Percentiles rank a stretch among this genome's conserved stretches.
These are phyloP conservation scores for Hansfordia pulvinata DNA, from an alignment of 2,329 filamentous ascomycete species.

Conservation along the genomic window DNA sequence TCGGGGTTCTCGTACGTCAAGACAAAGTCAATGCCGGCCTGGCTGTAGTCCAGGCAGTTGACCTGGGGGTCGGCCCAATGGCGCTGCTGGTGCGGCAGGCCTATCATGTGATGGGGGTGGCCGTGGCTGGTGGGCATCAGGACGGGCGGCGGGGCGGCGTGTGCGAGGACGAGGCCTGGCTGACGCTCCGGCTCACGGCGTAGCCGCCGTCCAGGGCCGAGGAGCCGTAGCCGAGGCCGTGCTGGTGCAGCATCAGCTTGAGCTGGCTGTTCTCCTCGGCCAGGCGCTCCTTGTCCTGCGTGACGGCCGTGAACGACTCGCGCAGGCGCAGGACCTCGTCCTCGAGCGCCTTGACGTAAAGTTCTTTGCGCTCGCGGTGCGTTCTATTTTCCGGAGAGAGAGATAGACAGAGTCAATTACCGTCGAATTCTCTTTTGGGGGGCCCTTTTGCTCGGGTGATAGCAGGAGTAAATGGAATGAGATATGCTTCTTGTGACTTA, in stretches of 20 bases:
- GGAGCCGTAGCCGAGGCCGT: slow-evolving; percentile 32
- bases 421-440: too few species aligned
- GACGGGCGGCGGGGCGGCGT: slow-evolving; percentile 33
- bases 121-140: slow-evolving; percentile 25
- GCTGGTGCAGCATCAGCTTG: slow-evolving; percentile 38
- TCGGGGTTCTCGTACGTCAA: slow-evolving; percentile 60
- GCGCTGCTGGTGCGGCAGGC: slow-evolving; percentile 16
- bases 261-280: slow-evolving; percentile 71
- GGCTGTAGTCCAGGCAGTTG: slow-evolving; percentile 55
- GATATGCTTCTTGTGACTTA: too few species aligned
- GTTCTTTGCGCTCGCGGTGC: slow-evolving; percentile 90
- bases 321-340: slow-evolving; percentile 82
- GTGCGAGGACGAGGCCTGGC: slow-evolving; percentile 23
- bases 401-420: too few species aligned
- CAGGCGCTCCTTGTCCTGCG: slow-evolving; percentile 63
- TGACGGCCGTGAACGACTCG: slow-evolving; percentile 63
- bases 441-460: too few species aligned
- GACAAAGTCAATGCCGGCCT: slow-evolving; percentile 80
- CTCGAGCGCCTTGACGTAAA: slow-evolving; percentile 89
- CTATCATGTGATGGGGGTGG: slow-evolving; percentile 18
- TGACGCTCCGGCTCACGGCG: slow-evolving; percentile 30
- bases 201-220: slow-evolving; percentile 19
- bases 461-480: too few species aligned
- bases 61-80: slow-evolving; percentile 7
- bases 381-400: slow-evolving; percentile 43